Percentiles rank a stretch among this genome's conserved stretches.
These are phyloP conservation scores for Xylariaceae sp. DNA, from an alignment of 2,329 filamentous ascomycete genomes.

Conservation along the genomic window DNA sequence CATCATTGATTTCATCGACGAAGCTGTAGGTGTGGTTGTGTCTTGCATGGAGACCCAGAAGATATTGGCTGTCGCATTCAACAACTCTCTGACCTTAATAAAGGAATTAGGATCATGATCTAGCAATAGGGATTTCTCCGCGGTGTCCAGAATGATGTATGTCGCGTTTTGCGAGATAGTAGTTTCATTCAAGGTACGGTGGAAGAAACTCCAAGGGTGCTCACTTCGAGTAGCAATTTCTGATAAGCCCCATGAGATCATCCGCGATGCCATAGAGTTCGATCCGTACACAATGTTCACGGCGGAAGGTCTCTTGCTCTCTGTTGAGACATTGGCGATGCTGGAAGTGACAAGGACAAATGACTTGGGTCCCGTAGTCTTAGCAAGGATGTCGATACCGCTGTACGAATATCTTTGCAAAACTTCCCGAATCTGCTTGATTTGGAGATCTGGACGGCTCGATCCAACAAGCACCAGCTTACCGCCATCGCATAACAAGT, in stretches of 20 bases:
- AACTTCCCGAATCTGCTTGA: not conserved
- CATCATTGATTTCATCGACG: constrained; percentile 8
- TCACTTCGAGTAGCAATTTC: not conserved
- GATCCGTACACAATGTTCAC: constrained; percentile 2
- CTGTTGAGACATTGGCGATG: not conserved
- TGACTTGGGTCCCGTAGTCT: not conserved
- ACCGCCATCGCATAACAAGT: constrained; percentile 3
- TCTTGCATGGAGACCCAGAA: constrained; percentile 10
- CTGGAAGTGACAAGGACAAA: constrained; percentile 5
- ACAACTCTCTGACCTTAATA: not conserved
- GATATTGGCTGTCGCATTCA: constrained; percentile 6
- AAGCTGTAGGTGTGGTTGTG: constrained; percentile 1
- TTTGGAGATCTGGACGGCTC: not conserved
- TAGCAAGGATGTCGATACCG: constrained; percentile 1
- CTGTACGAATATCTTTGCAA: not conserved
- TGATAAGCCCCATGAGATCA: constrained; percentile 1
- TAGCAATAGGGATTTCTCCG: constrained; percentile 4
- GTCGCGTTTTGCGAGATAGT: constrained; percentile 4
- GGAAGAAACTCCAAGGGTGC: not conserved
- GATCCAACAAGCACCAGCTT: constrained; percentile 3
- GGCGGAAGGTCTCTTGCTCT: not conserved
- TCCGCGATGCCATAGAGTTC: not conserved
- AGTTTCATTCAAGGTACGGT: not conserved
- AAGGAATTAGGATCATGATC: constrained; percentile 4
- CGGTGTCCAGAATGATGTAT: constrained; percentile 5